Evolutionary conservation across 2,329 filamentous ascomycete species (phyloP).

Genomic region (Ceratocystis alfenasii): DNA sequence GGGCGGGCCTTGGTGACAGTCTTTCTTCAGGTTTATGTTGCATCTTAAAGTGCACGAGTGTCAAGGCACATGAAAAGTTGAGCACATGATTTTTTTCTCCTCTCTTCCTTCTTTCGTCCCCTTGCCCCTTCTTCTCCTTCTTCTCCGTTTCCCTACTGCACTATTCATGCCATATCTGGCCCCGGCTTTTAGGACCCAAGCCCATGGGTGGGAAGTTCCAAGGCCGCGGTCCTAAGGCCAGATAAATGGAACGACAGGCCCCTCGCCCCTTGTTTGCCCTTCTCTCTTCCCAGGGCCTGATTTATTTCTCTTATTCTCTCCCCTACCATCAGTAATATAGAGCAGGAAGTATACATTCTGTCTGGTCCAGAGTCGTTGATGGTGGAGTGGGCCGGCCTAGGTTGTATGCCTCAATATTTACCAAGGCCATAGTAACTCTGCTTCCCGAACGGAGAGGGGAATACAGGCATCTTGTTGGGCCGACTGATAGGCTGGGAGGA

Average conservation of each 20-base stretch:
- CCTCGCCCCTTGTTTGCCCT: background rate
- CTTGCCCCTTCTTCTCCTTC: background rate
- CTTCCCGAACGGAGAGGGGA: no score
- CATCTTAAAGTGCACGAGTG: background rate
- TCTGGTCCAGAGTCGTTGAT: no score
- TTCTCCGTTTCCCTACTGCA: background rate
- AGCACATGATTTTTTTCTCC: background rate
- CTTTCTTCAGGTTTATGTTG: conserved; percentile 1
- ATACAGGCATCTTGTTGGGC: no score
- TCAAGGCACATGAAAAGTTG: background rate
- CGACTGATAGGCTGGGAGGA: background rate
- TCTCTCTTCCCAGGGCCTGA: background rate
- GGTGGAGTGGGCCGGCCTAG: no score
- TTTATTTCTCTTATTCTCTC: background rate
- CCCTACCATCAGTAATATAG: background rate
- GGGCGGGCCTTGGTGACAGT: background rate
- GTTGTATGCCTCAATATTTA: no score
- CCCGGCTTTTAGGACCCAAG: conserved; percentile 6
- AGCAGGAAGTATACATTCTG: background rate
- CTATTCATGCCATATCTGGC: background rate
- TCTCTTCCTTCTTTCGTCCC: background rate
- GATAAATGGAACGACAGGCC: background rate
- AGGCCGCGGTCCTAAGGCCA: conserved; percentile 11
- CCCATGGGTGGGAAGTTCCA: conserved; percentile 8
- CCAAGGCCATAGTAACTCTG: no score